Conservation (phyloP, 306 rosid genomes). For the Corylus heterophylla region DNA sequence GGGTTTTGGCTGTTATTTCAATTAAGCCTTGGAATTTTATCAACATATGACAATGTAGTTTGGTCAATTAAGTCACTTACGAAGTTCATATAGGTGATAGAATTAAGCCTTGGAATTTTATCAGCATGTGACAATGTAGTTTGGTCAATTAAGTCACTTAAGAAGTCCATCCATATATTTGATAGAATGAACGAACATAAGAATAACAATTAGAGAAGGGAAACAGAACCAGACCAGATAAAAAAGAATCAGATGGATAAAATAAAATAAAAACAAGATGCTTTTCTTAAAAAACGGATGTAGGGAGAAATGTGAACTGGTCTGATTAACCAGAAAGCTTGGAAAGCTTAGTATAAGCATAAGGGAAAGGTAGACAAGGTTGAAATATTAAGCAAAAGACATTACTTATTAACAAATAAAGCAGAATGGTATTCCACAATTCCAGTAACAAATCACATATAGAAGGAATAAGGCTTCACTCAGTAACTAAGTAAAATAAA, state of each 20-base stretch:
- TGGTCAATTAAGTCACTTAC: neutral
- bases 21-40: neutral
- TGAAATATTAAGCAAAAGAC: neutral
- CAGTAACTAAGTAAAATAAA: neutral
- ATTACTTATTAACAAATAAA: neutral
- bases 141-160: neutral
- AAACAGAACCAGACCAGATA: neutral
- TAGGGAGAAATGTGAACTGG: neutral
- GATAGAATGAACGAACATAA: neutral
- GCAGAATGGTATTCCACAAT: neutral
- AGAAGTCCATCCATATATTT: neutral
- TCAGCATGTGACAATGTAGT: neutral
- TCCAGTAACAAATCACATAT: neutral
- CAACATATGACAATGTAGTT: neutral
- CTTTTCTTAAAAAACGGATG: neutral
- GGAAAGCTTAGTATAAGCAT: neutral
- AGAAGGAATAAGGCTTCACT: neutral
- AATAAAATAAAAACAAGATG: neutral
- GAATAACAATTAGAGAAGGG: neutral
- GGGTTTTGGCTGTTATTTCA: neutral
- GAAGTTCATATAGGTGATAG: neutral
- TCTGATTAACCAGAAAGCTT: neutral
- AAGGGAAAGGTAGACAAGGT: neutral
- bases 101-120: neutral
- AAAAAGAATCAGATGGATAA: neutral